Base-by-base conservation (phyloP, 306 rosid genomes). In the Vigna hirtella region DNA sequence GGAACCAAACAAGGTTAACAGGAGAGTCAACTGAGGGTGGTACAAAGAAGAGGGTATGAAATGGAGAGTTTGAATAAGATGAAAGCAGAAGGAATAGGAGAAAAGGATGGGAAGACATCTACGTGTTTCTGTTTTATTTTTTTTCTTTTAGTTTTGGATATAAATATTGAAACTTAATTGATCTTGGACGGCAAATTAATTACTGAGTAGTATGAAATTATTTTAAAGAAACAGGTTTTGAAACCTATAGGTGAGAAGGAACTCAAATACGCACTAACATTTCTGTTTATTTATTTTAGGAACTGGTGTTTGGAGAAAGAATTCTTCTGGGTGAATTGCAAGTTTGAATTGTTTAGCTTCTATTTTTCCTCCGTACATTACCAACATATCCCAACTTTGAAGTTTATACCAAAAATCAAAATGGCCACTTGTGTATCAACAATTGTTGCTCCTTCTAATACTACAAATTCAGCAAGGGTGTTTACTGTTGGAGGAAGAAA, bases 341-440 rank as follows among this genome's bases (percentile, higher is more conserved):
- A 26, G 38, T 80, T 73, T 84, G 70, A 77, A 81, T 65, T 63
- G 38, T 72, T 76, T 79, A 58, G 85, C 9, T 30, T 47, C 55
- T 58, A 50, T 38, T 13, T 47, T 83, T 63, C 16, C 69, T 15
- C 48, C 48, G 3, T 48, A 67, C 52, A 7, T 75, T 43, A 65
- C 71, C 69, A 73, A 18, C 51, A 20, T 57, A 22, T 74, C 76
- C 48, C 62, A 80, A 53, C 1, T 64, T 72, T 45, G 69, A 68
- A 78, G 77, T 28, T 75, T 79, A 62, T 42, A 24, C 30, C 79
- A 38, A 17, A 18, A 55, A 47, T 45, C 36, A 62, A 43, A 77
- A 90, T 92, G 97, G 85, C 89, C 48, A 80, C 89, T 72, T 84
- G 77, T 77, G 36, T 86, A 61, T 77, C 91, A 7, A 79, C 87